Base-by-base conservation (phyloP, 2,329 filamentous ascomycete species). In the Xylaria sp. region DNA sequence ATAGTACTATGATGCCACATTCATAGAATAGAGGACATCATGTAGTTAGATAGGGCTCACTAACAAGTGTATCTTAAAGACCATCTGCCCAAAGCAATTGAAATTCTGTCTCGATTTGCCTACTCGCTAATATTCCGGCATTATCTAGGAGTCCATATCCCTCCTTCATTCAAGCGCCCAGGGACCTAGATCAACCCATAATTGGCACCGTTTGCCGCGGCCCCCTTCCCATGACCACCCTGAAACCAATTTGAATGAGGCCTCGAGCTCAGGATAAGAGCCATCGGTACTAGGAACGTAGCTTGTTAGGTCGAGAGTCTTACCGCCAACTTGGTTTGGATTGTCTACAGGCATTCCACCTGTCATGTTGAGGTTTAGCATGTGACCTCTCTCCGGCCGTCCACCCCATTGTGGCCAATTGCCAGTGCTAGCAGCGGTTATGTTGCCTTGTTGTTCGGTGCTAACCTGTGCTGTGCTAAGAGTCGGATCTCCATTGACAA, bases 211-310 rank as follows among this genome's bases (percentile, higher is more conserved):
- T 40, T 71, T 69, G 0, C 85, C 84, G 23, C 85, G 76, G 0
- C 81, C 82, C 1, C 79, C 84, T 65, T 86, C 85, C 84, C 84
- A 86, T 2, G 75, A 76, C 65, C 78, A 81, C 1, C 80, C 83
- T 73, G 84, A 76, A 6, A 80, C 81, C 33, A 85, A 58, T 0
- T 72, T 75, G 66, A 87, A 76, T 9, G 49, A 26, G 6, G 75
- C 68, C 44, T 68, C 62, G 4, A 77, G 59, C 1, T 73, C 66
- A n/a, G 17, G 81, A 63, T 17, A 74, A n/a, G 66, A 65, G 11
- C 42, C 48, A 28, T 17, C 49, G 7, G 58, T 68, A 13, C 63
- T 68, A 2, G 66, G 59, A 4, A 61, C 40, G 72, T 80, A 63
- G 74, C 69, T 75, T 68, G 74, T 73, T 74, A 75, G 74, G 65